These are phyloP conservation scores for Xylaria cubensis DNA, from an alignment of 495 filamentous ascomycete species.

Conservation along the genomic window DNA sequence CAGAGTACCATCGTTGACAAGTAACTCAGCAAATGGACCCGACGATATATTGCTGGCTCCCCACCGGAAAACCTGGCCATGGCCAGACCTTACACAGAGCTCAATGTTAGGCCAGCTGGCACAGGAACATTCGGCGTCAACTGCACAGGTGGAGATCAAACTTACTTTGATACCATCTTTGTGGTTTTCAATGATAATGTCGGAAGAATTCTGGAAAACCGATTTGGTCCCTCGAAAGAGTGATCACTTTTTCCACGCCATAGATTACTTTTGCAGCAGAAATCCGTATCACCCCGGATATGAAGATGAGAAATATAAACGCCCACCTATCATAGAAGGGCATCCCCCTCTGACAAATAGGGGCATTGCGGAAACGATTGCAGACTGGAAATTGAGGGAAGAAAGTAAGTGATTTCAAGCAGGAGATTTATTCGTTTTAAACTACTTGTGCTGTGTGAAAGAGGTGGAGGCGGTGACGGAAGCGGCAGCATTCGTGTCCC, in stretches of 20 bases:
- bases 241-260: background rate
- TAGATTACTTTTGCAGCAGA: background rate
- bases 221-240: slow-evolving; percentile 4
- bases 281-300: background rate
- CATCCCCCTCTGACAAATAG: background rate
- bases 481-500: background rate
- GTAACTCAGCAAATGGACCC: background rate
- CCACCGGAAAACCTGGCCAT: slow-evolving; percentile 8
- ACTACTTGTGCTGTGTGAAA: background rate
- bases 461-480: background rate
- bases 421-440: background rate
- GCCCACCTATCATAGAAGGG: background rate
- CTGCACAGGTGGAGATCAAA: background rate
- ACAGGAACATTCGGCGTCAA: background rate
- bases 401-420: background rate
- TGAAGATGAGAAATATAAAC: too few relatives aligned
- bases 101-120: background rate
- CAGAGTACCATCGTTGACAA: background rate
- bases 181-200: background rate
- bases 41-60: background rate
- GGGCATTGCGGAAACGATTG: background rate
- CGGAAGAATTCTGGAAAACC: background rate
- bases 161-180: background rate
- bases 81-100: background rate
- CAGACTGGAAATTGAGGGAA: background rate